Conservation (phyloP, 2,329 filamentous ascomycete genomes). For the Phaeomoniella chlamydospora region DNA sequence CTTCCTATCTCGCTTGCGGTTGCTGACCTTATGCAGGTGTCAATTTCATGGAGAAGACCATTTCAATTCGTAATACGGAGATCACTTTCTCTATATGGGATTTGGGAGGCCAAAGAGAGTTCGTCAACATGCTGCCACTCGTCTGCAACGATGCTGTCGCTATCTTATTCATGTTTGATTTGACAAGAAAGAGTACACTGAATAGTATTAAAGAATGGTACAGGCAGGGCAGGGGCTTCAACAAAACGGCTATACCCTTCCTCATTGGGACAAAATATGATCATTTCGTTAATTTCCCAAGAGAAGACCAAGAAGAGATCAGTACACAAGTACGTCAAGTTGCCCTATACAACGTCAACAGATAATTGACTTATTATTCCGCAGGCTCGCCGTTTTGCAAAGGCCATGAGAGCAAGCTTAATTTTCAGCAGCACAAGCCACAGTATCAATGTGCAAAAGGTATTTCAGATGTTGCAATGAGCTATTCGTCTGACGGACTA, state of each 20-base stretch:
- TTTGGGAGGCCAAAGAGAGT: slow-evolving; percentile 91
- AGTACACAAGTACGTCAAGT: slow-evolving; percentile 61
- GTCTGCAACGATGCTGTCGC: slow-evolving; percentile 98
- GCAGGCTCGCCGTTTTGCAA: slow-evolving; percentile 85
- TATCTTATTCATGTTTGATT: slow-evolving; percentile 98
- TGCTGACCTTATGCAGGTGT: slow-evolving; percentile 44
- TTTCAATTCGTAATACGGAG: slow-evolving; percentile 96
- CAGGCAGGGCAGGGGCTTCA: slow-evolving; percentile 90
- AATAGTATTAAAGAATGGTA: slow-evolving; percentile 99
- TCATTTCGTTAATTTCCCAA: slow-evolving; percentile 96
- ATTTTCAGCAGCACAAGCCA: slow-evolving; percentile 99
- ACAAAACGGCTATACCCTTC: slow-evolving; percentile 99
- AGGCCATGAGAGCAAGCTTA: slow-evolving; percentile 92
- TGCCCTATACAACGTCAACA: neutral
- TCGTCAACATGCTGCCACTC: slow-evolving; percentile 98
- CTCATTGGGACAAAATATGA: slow-evolving; percentile 97
- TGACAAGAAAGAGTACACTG: slow-evolving; percentile 92
- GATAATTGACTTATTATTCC: slow-evolving; percentile 10
- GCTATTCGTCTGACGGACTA: slow-evolving; percentile 4
- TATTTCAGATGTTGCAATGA: slow-evolving; percentile 22
- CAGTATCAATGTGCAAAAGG: slow-evolving; percentile 99
- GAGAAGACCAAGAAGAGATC: slow-evolving; percentile 96
- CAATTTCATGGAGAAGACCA: slow-evolving; percentile 99
- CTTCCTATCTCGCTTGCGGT: neutral
- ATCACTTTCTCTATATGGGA: slow-evolving; percentile 99